Conservation (phyloP, 2,329 filamentous ascomycete species). For the Microsporum ferrugineum region DNA sequence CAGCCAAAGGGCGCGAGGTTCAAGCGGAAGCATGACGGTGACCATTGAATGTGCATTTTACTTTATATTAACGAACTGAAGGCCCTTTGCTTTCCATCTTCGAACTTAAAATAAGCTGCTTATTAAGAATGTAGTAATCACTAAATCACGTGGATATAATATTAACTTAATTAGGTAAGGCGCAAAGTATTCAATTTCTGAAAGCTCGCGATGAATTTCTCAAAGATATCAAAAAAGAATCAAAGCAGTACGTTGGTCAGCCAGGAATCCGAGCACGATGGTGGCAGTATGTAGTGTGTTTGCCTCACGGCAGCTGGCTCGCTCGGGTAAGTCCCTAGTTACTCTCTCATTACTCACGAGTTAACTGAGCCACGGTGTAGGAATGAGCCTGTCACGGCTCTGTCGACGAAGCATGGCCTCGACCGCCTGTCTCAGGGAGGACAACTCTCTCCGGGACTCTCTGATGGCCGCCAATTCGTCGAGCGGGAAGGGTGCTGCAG, state of each 20-base stretch:
- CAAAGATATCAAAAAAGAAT: neutral
- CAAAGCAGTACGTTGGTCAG: neutral
- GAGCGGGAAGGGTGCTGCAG: neutral
- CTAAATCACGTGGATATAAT: no score
- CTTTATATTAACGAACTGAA: neutral
- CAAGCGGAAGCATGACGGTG: constrained; percentile 37
- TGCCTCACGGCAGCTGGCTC: constrained; percentile 29
- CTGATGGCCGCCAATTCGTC: neutral
- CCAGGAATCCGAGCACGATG: constrained; percentile 17
- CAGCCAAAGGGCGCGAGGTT: constrained; percentile 58
- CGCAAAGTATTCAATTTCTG: no score
- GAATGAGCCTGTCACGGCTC: constrained; percentile 9
- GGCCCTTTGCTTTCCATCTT: neutral
- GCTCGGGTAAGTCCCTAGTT: constrained; percentile 24
- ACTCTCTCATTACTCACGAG: neutral
- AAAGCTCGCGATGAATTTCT: neutral
- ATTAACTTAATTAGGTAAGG: no score
- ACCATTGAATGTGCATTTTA: constrained; percentile 1
- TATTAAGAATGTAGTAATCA: no score
- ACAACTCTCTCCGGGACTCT: neutral
- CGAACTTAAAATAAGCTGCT: no score
- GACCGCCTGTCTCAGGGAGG: constrained; percentile 7
- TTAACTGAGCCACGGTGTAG: neutral
- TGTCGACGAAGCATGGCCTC: constrained; percentile 13
- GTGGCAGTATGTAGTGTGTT: constrained; percentile 30